Base-by-base conservation (phyloP, 768 basidiomycete species). In the Mycena metata region DNA sequence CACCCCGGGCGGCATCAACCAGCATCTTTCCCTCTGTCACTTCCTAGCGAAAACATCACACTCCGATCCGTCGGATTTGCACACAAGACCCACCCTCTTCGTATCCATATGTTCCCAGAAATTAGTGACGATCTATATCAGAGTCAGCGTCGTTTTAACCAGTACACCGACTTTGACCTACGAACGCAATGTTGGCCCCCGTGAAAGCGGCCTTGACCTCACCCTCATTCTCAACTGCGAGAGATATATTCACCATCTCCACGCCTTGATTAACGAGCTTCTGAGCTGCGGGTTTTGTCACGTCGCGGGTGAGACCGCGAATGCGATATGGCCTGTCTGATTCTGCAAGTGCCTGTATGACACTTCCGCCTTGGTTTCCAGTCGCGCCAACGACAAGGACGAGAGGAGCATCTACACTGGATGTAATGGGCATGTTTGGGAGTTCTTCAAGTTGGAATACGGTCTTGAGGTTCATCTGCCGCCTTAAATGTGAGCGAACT, bases 291-390 rank as follows among this genome's bases (percentile, higher is more conserved):
- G 58, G 69, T 36, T 69, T 62, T 23, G 35, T 21, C 9, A 24
- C 67, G 16, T 68, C 47, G 19, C 67, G 46, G 1, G 67, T 68
- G 39, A 69, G 30, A 13, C 56, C 63, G 12, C 68, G 68, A 49
- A 69, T 54, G 45, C 68, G 68, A 39, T 69, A 69, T 26, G 57
- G 23, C 33, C 24, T 57, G 9, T 39, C 51, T 17, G 51, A 68
- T 13, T 43, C 51, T 9, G 59, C 39, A 1, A 68, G 49, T 0
- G 67, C 62, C 6, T 56, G 46, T 1, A 58, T 45, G 7, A 69
- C 62, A 51, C 51, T 55, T 10, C 60, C 54, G n/a, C 52, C 67
- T 57, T 69, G 67, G 36, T 39, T 49, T 8, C 67, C 60, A 7
- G 67, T 68, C 2, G 67, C 23, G 16, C 60, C 67, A 3, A 60